phyloP scores from a whole-genome alignment of 1,284 basidiomycete species.

The Schizophyllum amplum region DNA sequence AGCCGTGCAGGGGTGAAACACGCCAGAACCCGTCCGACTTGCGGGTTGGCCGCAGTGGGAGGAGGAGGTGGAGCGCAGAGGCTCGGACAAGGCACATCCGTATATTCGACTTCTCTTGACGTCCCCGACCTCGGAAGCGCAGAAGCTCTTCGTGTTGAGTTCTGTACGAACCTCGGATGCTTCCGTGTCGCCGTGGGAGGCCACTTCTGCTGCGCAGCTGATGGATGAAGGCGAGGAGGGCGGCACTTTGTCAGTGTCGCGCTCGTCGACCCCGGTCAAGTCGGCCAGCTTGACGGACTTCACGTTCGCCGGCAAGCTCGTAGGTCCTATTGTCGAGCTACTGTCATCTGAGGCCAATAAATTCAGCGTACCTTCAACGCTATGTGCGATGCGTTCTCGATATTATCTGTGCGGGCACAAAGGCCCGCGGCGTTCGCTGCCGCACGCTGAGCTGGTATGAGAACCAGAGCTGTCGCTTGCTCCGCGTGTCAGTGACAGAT shows the following conservation, averaged over 20 bases:
- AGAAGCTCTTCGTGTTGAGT: neutral
- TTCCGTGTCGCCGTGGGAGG: neutral
- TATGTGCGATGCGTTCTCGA: neutral
- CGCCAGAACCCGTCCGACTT: neutral
- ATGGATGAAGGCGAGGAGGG: neutral
- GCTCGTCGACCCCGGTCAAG: neutral
- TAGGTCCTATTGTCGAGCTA: neutral
- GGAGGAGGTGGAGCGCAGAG: neutral
- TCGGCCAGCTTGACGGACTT: neutral
- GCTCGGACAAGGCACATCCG: neutral
- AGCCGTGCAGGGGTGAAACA: neutral
- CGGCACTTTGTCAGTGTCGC: neutral
- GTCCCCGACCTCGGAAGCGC: neutral
- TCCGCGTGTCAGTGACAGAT: neutral
- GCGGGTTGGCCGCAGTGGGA: neutral
- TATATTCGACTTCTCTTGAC: neutral
- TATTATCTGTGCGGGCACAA: neutral
- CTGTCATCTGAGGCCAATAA: neutral
- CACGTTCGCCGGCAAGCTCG: neutral
- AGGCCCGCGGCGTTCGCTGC: neutral
- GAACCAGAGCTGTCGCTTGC: neutral
- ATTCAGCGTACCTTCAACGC: neutral
- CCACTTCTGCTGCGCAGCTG: neutral
- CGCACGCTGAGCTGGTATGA: neutral
- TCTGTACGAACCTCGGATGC: neutral